These are phyloP conservation scores for Aegilops umbellulata DNA, from an alignment of 176 grass and related monocot species.

Conservation along the genomic window DNA sequence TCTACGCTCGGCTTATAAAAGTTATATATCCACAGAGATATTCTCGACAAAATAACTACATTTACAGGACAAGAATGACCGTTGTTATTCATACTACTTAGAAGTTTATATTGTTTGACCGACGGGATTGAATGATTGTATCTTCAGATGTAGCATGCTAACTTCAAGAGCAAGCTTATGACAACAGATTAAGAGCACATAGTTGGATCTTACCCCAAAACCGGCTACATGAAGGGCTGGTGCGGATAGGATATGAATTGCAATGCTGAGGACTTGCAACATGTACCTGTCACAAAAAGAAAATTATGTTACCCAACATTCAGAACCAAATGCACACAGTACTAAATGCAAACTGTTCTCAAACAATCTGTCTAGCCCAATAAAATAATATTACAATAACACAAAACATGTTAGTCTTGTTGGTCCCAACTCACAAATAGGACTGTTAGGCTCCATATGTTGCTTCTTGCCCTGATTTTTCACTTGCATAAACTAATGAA, in stretches of 20 bases:
- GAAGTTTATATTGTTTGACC: background rate
- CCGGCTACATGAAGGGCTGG: conserved; percentile 89
- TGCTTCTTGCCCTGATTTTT: background rate
- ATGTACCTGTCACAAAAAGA: conserved; percentile 60
- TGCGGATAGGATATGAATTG: conserved; percentile 75
- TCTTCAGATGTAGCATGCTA: background rate
- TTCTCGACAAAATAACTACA: conserved; percentile 23
- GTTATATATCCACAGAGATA: background rate
- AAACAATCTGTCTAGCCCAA: background rate
- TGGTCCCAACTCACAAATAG: conserved; percentile 16
- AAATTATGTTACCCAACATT: conserved; percentile 6
- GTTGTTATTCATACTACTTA: background rate
- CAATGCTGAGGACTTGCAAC: conserved; percentile 76
- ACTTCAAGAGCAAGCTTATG: background rate
- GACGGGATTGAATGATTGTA: background rate
- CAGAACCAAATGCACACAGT: conserved; percentile 7
- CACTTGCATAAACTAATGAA: conserved; percentile 8
- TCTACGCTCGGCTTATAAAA: background rate
- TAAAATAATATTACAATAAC: background rate
- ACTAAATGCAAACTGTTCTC: background rate
- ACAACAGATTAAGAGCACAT: conserved; percentile 1
- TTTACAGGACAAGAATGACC: background rate
- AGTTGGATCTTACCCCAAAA: conserved; percentile 79
- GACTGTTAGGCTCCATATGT: background rate
- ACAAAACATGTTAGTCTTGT: background rate